These are phyloP conservation scores for Calonectria pseudoreteaudii DNA, from an alignment of 2,329 filamentous ascomycete genomes.

Conservation along the genomic window DNA sequence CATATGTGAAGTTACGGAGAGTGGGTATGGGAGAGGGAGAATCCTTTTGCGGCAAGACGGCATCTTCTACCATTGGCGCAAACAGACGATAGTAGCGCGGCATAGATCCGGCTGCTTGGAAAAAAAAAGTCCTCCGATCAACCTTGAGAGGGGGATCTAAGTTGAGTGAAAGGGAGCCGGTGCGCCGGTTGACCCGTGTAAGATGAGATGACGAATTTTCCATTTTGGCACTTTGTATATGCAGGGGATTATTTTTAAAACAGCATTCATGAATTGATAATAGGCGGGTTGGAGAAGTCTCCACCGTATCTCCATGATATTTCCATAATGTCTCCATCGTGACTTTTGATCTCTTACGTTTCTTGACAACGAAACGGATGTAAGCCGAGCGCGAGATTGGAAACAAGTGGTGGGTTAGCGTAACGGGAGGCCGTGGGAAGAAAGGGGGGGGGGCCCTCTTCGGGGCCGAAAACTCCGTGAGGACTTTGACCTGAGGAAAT, in stretches of 20 bases:
- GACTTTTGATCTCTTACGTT: not conserved
- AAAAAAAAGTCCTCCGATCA: not conserved
- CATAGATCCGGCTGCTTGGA: not conserved
- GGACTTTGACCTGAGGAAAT: conserved; percentile 4
- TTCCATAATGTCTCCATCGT: not conserved
- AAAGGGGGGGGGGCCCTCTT: not conserved
- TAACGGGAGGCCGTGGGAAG: not conserved
- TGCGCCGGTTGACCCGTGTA: conserved; percentile 8
- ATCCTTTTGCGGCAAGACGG: not conserved
- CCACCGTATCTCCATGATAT: conserved; percentile 4
- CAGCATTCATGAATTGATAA: not conserved
- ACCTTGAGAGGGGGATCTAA: not conserved
- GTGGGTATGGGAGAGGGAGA: not conserved
- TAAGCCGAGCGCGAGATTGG: not conserved
- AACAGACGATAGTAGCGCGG: not conserved
- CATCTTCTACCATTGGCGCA: not conserved
- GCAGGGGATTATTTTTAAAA: conserved; percentile 10
- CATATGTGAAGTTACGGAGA: conserved; percentile 8
- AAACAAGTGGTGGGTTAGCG: not conserved
- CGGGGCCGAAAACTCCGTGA: not conserved
- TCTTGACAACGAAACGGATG: not conserved
- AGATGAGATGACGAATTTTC: conserved; percentile 15
- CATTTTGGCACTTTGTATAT: conserved; percentile 3
- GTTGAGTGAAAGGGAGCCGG: not conserved
- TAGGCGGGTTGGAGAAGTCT: not conserved